These are phyloP conservation scores for Diatrype stigma DNA, from an alignment of 2,329 filamentous ascomycete genomes.

Conservation along the genomic window DNA sequence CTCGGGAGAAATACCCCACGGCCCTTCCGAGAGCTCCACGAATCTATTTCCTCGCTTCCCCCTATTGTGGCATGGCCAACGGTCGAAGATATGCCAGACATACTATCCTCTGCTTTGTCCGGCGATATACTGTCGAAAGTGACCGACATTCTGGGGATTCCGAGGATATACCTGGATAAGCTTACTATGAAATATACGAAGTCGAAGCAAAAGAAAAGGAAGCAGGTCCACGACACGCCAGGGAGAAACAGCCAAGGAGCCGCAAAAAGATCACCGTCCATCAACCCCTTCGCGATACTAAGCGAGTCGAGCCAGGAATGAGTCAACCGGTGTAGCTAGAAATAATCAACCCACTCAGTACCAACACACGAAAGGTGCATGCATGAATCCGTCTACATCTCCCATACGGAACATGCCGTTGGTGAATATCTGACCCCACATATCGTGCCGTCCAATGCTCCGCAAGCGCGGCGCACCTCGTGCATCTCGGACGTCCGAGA, in stretches of 20 bases:
- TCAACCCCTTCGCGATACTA: constrained; percentile 20
- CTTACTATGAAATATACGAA: background rate
- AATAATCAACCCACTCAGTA: background rate
- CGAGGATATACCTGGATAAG: constrained; percentile 1
- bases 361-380: too few relatives aligned
- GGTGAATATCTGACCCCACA: background rate
- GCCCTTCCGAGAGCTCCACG: constrained; percentile 11
- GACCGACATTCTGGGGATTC: constrained; percentile 15
- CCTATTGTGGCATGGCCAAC: constrained; percentile 23
- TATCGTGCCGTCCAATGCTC: background rate
- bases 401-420: too few relatives aligned
- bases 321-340: background rate
- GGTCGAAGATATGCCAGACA: constrained; percentile 13
- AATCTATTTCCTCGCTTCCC: constrained; percentile 16
- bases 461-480: background rate
- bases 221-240: constrained; percentile 2
- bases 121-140: constrained; percentile 9
- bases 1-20: constrained; percentile 9
- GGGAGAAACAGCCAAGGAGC: constrained; percentile 3
- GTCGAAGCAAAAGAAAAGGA: constrained; percentile 7
- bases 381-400: too few relatives aligned
- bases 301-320: constrained; percentile 8
- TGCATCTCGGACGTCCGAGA: constrained; percentile 12
- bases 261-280: constrained; percentile 9
- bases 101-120: constrained; percentile 10